Conservation (phyloP, 169 alveolate species). For the Sarcocystis neurona region DNA sequence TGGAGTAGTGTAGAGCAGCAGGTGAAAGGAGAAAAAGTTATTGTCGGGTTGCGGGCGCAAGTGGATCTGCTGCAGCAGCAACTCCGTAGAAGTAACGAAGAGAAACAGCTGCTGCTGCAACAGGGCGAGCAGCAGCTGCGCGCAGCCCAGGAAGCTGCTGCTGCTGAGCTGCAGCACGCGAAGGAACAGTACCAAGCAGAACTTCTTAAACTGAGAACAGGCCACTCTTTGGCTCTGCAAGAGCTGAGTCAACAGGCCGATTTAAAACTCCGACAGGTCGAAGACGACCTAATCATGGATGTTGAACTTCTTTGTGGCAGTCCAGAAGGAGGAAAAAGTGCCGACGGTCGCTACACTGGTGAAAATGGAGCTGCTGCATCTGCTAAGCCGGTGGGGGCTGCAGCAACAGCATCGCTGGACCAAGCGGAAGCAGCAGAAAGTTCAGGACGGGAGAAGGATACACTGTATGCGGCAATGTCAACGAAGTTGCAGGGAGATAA, state of each 20-base stretch:
- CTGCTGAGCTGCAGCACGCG: constrained; percentile 22
- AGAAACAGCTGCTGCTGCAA: constrained; percentile 14
- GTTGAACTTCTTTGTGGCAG: constrained; percentile 7
- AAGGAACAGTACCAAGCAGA: not conserved
- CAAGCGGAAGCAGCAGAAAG: not conserved
- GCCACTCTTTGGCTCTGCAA: constrained; percentile 45
- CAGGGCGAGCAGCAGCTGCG: constrained; percentile 26
- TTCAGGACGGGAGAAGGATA: not conserved
- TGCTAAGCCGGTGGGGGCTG: not conserved
- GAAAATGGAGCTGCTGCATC: not conserved
- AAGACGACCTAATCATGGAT: constrained; percentile 44
- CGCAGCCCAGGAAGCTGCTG: constrained; percentile 20
- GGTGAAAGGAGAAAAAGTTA: constrained; percentile 37
- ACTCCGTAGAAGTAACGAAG: constrained; percentile 18
- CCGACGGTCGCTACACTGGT: not conserved
- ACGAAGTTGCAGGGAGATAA: too few species aligned
- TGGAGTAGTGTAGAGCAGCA: not conserved
- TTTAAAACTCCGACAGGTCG: not conserved
- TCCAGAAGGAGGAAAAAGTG: not conserved
- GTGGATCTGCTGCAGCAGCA: constrained; percentile 42
- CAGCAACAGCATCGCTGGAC: not conserved
- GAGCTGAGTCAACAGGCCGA: constrained; percentile 15
- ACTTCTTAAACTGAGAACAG: constrained; percentile 28
- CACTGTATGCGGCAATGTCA: not conserved
- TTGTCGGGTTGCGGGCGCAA: constrained; percentile 40